Evolutionary conservation across 2,329 filamentous ascomycete species (phyloP).

Genomic region (Colletotrichum eremochloae): DNA sequence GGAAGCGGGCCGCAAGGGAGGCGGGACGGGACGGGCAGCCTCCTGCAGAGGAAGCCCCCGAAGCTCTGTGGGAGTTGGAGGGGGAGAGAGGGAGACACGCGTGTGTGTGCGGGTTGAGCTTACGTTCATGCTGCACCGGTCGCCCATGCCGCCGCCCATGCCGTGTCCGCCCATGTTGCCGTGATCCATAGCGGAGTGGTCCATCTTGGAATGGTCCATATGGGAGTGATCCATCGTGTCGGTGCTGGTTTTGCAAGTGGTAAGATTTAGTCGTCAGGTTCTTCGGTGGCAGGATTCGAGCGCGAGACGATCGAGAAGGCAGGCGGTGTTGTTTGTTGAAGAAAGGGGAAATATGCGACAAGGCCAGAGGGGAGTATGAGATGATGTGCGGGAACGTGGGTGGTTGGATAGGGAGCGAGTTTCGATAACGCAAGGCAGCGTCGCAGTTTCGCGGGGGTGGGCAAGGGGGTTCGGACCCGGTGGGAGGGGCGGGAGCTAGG

Average conservation of each 20-base stretch:
- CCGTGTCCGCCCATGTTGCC: constrained; percentile 60
- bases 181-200: constrained; percentile 63
- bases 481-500: constrained; percentile 27
- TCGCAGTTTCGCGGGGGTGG: constrained; percentile 23
- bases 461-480: background rate
- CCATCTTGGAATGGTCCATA: constrained; percentile 61
- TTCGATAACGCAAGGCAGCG: constrained; percentile 6
- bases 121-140: constrained; percentile 93
- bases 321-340: constrained; percentile 8
- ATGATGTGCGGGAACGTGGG: constrained; percentile 3
- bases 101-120: constrained; percentile 48
- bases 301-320: background rate
- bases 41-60: background rate
- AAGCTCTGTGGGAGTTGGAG: background rate
- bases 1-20: background rate
- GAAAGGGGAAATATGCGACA: constrained; percentile 2
- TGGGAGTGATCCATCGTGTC: constrained; percentile 25
- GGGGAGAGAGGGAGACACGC: constrained; percentile 3
- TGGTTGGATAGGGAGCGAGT: constrained; percentile 6
- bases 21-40: background rate
- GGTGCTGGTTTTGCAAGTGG: background rate
- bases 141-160: constrained; percentile 72
- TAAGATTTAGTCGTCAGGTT: background rate
- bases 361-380: background rate
- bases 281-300: background rate